Evolutionary conservation across 208 protist species (phyloP).

Genomic region (Acanthamoeba healyi): DNA sequence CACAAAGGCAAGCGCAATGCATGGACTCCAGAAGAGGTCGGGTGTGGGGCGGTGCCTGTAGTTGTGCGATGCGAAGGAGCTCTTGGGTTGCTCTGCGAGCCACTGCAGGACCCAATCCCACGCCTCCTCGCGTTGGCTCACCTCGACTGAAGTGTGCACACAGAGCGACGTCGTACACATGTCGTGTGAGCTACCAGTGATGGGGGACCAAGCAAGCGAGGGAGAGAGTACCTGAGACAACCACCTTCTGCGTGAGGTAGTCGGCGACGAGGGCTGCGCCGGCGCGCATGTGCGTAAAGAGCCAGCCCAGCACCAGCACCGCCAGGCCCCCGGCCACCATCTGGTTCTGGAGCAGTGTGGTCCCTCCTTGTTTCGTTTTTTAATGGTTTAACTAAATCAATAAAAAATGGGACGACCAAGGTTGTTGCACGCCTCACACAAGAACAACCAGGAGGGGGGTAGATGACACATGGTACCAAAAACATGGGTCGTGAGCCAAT

Average conservation of each 20-base stretch:
- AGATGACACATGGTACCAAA: too few relatives aligned
- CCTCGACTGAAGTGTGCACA: too few relatives aligned
- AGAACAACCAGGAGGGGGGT: too few relatives aligned
- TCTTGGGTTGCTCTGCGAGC: conserved; percentile 50
- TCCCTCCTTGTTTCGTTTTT: neutral
- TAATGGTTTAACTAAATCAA: neutral
- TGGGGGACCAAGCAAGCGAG: neutral
- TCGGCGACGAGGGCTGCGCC: neutral
- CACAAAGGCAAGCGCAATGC: neutral
- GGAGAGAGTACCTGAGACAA: conserved; percentile 1
- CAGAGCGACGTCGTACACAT: too few relatives aligned
- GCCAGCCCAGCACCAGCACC: conserved; percentile 12
- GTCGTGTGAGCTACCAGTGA: too few relatives aligned
- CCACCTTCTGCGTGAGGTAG: conserved; percentile 29
- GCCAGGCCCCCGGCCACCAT: conserved; percentile 32
- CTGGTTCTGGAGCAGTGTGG: conserved; percentile 7
- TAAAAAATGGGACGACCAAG: neutral
- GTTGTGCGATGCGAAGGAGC: conserved; percentile 4
- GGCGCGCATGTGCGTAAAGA: conserved; percentile 8
- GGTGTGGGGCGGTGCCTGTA: neutral
- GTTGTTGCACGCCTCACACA: too few relatives aligned
- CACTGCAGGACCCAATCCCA: conserved; percentile 61
- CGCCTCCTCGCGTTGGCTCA: conserved; percentile 60
- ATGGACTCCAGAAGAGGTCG: neutral
- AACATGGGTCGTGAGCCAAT: too few relatives aligned